Evolutionary conservation across 495 filamentous ascomycete species (phyloP), one percentile per base, ranked within the genome.

Genomic region (Tricharina praecox): DNA sequence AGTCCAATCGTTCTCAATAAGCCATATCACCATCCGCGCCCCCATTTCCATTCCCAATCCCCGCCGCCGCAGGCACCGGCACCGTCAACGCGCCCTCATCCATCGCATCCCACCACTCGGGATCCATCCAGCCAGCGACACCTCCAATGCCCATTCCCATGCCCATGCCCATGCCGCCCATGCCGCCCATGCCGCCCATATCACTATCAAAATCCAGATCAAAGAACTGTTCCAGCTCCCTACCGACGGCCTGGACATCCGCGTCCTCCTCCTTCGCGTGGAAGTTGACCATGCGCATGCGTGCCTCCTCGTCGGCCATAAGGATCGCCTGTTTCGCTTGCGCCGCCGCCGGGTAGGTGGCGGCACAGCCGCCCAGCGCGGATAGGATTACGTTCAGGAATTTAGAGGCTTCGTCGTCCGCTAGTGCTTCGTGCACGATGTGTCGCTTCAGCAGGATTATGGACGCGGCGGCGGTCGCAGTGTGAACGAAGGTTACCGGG

Each of bases 401-500:
- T 34, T 55, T 52, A 3, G 51, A 25, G 9, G 54, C 54, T 19
- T 54, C 49, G 2, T 59, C 55, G 45, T 54, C 50, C 50, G 53
- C 57, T n/a, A n/a, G n/a, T 19, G 4, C 37, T 8, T 49, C 42
- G n/a, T 51, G 37, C 4, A 58, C 45, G 9, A 63, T 40, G 30
- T 56, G 57, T 11, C 56, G 58, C 28, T 52, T 55, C 59, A 64
- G 59, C 11, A 64, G 40, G 13, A 64, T 54, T 9, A 59, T 53
- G 10, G 55, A 56, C 2, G 62, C 56, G 2, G 62, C 58, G 1
- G 61, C 58, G 3, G 61, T 61, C 19, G 59, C 50, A 20, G 58
- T 63, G 48, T 64, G 62, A 4, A 63, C 49, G 33, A 64, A 62
- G 13, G 60, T 60, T 7, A 64, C 37, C 2, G 62, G 62, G 16